Conservation (phyloP, 345 rosid species). For the Combretum micranthum region DNA sequence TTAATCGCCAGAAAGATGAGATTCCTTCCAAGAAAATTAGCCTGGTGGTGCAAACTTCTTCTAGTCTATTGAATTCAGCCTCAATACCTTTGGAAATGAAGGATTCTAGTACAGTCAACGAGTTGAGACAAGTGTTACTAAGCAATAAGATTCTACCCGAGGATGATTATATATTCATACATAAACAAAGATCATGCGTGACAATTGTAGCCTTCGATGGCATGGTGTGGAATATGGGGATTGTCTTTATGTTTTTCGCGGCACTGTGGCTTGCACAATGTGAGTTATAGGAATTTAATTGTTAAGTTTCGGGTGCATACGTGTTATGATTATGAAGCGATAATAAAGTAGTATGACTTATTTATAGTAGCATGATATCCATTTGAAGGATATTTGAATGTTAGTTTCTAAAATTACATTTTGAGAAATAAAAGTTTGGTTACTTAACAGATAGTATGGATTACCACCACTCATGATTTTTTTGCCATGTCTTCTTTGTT, state of each 20-base stretch:
- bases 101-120: slow-evolving; percentile 53
- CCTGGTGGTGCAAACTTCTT: slow-evolving; percentile 63
- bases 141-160: slow-evolving; percentile 40
- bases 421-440: too few relatives aligned
- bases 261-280: slow-evolving; percentile 35
- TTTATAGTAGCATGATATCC: too few relatives aligned
- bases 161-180: slow-evolving; percentile 76
- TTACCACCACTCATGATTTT: too few relatives aligned
- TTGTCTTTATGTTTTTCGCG: slow-evolving; percentile 61
- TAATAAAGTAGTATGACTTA: too few relatives aligned
- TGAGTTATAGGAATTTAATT: too few relatives aligned
- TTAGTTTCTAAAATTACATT: too few relatives aligned
- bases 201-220: slow-evolving; percentile 64
- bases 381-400: too few relatives aligned
- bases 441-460: too few relatives aligned
- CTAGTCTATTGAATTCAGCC: slow-evolving; percentile 59
- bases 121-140: slow-evolving; percentile 44
- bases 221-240: slow-evolving; percentile 76
- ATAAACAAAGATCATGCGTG: slow-evolving; percentile 76
- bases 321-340: too few relatives aligned
- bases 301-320: too few relatives aligned
- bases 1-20: slow-evolving; percentile 30
- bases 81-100: slow-evolving; percentile 57
- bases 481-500: too few relatives aligned
- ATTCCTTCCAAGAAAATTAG: slow-evolving; percentile 32